Percentiles rank a stretch among this genome's conserved stretches.
These are phyloP conservation scores for Didymella keratinophila DNA, from an alignment of 2,329 filamentous ascomycete species.

Conservation along the genomic window DNA sequence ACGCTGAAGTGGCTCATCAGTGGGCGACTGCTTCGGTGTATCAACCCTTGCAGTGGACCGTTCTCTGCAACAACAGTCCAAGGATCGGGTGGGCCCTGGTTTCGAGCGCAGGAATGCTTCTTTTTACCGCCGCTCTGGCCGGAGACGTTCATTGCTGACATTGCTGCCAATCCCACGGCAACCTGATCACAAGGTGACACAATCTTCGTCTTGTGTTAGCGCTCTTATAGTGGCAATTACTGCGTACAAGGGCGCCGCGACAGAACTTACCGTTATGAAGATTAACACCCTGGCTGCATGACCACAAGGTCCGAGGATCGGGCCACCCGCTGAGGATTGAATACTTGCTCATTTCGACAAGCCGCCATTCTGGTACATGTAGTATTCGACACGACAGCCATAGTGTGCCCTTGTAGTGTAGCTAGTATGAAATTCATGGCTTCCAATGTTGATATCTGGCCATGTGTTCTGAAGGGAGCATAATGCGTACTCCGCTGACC, in stretches of 20 bases:
- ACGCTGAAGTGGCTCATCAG: neutral
- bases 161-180: slow-evolving; percentile 2
- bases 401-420: neutral
- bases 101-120: slow-evolving; percentile 16
- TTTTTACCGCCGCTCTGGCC: neutral
- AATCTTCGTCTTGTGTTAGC: slow-evolving; percentile 1
- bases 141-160: slow-evolving; percentile 1
- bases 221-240: slow-evolving; percentile 1
- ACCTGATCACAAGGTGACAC: slow-evolving; percentile 7
- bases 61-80: slow-evolving; percentile 4
- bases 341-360: slow-evolving; percentile 3
- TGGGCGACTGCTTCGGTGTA: slow-evolving; percentile 4
- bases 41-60: slow-evolving; percentile 17
- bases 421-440: neutral
- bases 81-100: slow-evolving; percentile 8
- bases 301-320: slow-evolving; percentile 12
- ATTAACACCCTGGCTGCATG: slow-evolving; percentile 12
- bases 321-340: neutral
- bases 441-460: neutral
- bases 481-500: neutral
- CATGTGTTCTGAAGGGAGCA: neutral
- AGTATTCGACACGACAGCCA: neutral
- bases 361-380: slow-evolving; percentile 1
- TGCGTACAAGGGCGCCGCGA: neutral
- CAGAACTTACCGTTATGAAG: neutral